These are phyloP conservation scores for Tuber borchii DNA, from an alignment of 495 filamentous ascomycete genomes.

Conservation along the genomic window DNA sequence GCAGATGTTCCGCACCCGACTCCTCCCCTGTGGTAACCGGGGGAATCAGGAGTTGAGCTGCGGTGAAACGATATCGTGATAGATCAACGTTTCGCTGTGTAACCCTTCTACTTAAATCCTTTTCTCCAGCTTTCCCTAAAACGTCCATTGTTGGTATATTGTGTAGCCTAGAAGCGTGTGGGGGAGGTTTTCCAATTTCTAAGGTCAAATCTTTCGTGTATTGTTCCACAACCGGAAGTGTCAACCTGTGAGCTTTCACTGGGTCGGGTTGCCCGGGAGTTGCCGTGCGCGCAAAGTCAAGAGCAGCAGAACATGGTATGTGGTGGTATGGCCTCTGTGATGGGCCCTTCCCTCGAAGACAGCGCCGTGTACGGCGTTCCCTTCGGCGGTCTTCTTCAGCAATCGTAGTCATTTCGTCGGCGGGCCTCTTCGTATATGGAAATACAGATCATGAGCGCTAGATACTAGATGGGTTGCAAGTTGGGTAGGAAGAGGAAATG, in stretches of 20 bases:
- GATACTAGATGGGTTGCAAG: background rate
- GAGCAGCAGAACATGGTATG: conserved; percentile 27
- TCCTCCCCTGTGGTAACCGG: background rate
- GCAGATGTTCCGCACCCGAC: background rate
- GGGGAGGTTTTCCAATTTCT: background rate
- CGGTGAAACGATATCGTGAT: conserved; percentile 11
- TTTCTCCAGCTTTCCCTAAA: background rate
- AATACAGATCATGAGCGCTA: background rate
- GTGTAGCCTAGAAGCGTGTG: background rate
- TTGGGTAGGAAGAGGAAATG: background rate
- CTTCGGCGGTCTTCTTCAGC: conserved; percentile 9
- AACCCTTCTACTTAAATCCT: conserved; percentile 6
- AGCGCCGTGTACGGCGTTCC: conserved; percentile 12
- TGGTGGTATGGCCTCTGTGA: conserved; percentile 21
- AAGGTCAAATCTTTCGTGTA: conserved; percentile 7
- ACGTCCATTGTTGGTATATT: background rate
- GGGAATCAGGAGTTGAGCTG: background rate
- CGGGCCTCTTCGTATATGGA: background rate
- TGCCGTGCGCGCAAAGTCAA: conserved; percentile 27
- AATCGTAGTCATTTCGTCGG: background rate
- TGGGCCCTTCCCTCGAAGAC: conserved; percentile 6
- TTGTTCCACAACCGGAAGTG: conserved; percentile 15
- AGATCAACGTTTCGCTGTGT: conserved; percentile 5
- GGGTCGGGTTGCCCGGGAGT: conserved; percentile 19
- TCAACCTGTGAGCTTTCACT: conserved; percentile 18